Base-by-base conservation (phyloP, 495 filamentous ascomycete genomes). In the Terfezia boudieri region DNA sequence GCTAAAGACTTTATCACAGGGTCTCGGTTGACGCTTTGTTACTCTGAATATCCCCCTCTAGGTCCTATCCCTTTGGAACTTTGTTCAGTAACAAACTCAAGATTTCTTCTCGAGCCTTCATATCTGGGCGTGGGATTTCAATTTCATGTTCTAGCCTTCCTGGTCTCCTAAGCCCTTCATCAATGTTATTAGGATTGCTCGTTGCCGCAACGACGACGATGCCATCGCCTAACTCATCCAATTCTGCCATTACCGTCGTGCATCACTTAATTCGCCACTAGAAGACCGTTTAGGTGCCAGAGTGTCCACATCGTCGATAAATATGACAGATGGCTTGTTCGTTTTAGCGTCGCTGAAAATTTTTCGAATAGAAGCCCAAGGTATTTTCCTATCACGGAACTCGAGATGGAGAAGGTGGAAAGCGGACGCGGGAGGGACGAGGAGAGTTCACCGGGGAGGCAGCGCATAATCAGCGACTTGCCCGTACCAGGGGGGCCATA, bases 261-360 rank as follows among this genome's bases (percentile, higher is more conserved):
- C 69, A 53, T 72, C 70, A 35, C 67, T 66, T 36, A 73, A 69
- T 8, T 76, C 75, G 58, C 59, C 62, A 11, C 49, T 50, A 5
- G 67, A 66, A 3, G 17, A 14, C 55, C 69, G 66, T 52, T 81
- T 86, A 12, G 77, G 76, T 50, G 84, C 82, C 26, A 94, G 68
- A 53, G 71, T 71, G 52, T 94, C 83, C 35, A 95, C 67, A 55
- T 86, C 73, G 64, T 95, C 87, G 41, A 95, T 81, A 12, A 93
- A 69, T 36, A 98, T 73, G 6, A 90, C 74, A 58, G 85, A 86
- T 1, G 90, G 87, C 64, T 87, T 80, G 56, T 73, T 71, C 7
- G 73, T 71, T 50, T 70, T 68, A 10, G 90, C 89, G 55, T 82
- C 77, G 43, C 77, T 73, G 64, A 98, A 94, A 0, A 74, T 66